Evolutionary conservation across 129 eudicot species (phyloP).

Genomic region (Arctium minus): DNA sequence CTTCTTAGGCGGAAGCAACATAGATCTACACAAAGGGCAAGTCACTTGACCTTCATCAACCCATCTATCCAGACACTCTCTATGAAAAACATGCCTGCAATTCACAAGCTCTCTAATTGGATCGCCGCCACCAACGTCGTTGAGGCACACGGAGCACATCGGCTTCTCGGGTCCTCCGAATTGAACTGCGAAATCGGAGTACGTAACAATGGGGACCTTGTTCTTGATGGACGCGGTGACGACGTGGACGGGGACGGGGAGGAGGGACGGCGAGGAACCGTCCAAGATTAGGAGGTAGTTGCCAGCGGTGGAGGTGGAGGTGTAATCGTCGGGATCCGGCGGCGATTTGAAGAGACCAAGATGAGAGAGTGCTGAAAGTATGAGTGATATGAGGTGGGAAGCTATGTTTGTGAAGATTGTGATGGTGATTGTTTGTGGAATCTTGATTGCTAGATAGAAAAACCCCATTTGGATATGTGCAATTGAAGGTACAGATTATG

Average conservation of each 20-base stretch:
- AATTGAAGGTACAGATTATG: no score
- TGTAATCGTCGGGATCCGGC: constrained; percentile 24
- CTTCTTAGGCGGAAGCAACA: constrained; percentile 29
- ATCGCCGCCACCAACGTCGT: not conserved
- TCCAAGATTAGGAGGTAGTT: constrained; percentile 46
- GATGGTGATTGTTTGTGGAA: constrained; percentile 27
- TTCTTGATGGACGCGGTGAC: constrained; percentile 43
- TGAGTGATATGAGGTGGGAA: constrained; percentile 26
- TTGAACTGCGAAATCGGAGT: constrained; percentile 14
- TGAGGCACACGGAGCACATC: constrained; percentile 31
- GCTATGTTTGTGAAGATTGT: constrained; percentile 25
- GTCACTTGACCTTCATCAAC: constrained; percentile 26
- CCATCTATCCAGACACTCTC: constrained; percentile 43
- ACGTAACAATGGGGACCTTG: constrained; percentile 30
- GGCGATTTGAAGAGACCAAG: constrained; percentile 49
- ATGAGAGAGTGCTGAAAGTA: constrained; percentile 31
- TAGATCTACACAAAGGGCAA: constrained; percentile 41
- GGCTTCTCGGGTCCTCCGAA: not conserved
- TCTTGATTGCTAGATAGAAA: constrained; percentile 35
- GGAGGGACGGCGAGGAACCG: constrained; percentile 48
- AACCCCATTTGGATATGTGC: constrained; percentile 23
- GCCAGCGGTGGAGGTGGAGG: constrained; percentile 19
- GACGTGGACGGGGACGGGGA: constrained; percentile 45
- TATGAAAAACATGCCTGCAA: constrained; percentile 40
- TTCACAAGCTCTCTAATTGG: constrained; percentile 31